These are phyloP conservation scores for Wakefieldia striispora DNA, from an alignment of 768 basidiomycete species.

Conservation along the genomic window DNA sequence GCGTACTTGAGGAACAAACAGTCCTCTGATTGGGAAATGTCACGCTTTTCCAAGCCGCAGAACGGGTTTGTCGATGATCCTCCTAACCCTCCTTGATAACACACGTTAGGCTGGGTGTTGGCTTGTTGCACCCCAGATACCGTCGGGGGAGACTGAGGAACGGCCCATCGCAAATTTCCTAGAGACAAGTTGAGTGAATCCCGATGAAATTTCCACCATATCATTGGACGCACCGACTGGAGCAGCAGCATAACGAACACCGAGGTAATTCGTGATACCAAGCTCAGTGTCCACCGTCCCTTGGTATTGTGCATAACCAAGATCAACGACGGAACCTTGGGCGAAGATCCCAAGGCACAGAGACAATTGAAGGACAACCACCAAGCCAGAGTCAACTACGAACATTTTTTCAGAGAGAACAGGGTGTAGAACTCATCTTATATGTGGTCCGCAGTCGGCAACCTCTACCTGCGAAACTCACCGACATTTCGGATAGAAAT, in stretches of 20 bases:
- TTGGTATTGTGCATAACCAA: constrained; percentile 30
- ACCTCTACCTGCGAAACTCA: too few relatives aligned
- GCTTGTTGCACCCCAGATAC: constrained; percentile 28
- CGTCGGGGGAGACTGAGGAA: constrained; percentile 25
- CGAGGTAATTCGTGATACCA: constrained; percentile 27
- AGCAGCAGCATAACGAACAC: constrained; percentile 27
- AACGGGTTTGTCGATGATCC: constrained; percentile 27
- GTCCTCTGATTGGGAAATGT: constrained; percentile 23
- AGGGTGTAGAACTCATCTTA: too few relatives aligned
- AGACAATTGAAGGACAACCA: background rate
- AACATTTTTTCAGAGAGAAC: background rate
- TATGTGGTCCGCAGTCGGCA: too few relatives aligned
- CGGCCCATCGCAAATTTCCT: constrained; percentile 28
- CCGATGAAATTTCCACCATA: too few relatives aligned
- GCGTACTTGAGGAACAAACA: constrained; percentile 33
- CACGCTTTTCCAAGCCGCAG: constrained; percentile 14
- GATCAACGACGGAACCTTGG: constrained; percentile 13
- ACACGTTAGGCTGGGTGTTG: constrained; percentile 24
- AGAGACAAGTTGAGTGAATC: background rate
- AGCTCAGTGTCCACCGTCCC: constrained; percentile 14
- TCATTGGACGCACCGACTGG: constrained; percentile 18
- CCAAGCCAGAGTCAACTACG: background rate
- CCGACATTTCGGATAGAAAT: too few relatives aligned
- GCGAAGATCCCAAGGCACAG: constrained; percentile 8
- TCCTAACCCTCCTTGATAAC: constrained; percentile 32